A percentile compares a stretch with the other conserved stretches of the same genome.
Conservation (phyloP, 1,139 yeast species). For the Hansenula lynferdii region DNA sequence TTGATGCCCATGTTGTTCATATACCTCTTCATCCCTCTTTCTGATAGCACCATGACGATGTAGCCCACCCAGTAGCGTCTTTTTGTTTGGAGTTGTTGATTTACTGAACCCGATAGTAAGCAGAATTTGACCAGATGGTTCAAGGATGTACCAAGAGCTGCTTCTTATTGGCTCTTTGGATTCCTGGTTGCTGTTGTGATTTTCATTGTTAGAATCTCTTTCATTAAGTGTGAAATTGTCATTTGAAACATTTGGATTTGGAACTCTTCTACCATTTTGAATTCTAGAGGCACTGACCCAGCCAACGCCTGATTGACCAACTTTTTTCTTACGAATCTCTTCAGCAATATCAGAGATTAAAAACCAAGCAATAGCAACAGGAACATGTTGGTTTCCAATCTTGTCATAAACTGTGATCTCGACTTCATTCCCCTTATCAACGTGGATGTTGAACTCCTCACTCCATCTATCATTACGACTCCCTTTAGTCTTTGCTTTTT, state of each 20-base stretch:
- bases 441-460: slow-evolving; percentile 75
- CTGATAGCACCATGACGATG: slow-evolving; percentile 99
- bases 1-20: slow-evolving; percentile 95
- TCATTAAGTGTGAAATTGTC: slow-evolving; percentile 20
- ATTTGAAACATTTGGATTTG: slow-evolving; percentile 13
- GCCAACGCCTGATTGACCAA: slow-evolving; percentile 74
- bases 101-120: slow-evolving; percentile 78
- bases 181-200: slow-evolving; percentile 4
- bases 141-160: slow-evolving; percentile 88
- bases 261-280: slow-evolving; percentile 23
- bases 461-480: slow-evolving; percentile 80
- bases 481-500: slow-evolving; percentile 68
- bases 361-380: slow-evolving; percentile 94
- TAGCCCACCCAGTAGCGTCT: slow-evolving; percentile 46
- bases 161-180: slow-evolving; percentile 31
- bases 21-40: slow-evolving; percentile 90
- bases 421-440: slow-evolving; percentile 88
- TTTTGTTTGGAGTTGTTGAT: slow-evolving; percentile 42
- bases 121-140: slow-evolving; percentile 89
- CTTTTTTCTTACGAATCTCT: slow-evolving; percentile 87
- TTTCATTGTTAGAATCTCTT: no score
- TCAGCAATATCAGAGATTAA: slow-evolving; percentile 87
- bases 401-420: slow-evolving; percentile 86
- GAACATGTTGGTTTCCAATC: slow-evolving; percentile 57
- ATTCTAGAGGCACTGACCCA: slow-evolving; percentile 82